Conservation (phyloP, 768 basidiomycete genomes). For the Hypholoma sublateritium region DNA sequence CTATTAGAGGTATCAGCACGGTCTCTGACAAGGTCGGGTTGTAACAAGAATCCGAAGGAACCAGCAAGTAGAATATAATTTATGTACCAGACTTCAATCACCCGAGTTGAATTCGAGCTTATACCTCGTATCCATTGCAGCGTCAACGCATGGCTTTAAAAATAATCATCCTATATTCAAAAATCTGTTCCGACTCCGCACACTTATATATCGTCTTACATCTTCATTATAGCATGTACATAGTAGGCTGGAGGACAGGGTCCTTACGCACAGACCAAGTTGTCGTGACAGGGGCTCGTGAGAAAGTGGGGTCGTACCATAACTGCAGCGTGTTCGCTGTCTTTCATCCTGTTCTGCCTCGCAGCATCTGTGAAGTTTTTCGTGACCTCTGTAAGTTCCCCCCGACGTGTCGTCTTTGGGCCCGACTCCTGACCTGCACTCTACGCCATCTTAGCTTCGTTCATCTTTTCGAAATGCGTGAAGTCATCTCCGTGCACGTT, state of each 20-base stretch:
- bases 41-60: background rate
- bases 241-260: too few relatives aligned
- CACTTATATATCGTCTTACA: too few relatives aligned
- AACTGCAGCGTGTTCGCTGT: constrained; percentile 40
- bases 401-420: constrained; percentile 21
- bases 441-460: constrained; percentile 15
- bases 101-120: too few relatives aligned
- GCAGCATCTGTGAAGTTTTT: constrained; percentile 29
- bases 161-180: too few relatives aligned
- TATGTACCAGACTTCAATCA: too few relatives aligned
- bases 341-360: constrained; percentile 46
- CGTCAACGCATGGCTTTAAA: background rate
- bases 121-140: too few relatives aligned
- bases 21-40: constrained; percentile 24
- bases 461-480: constrained; percentile 62
- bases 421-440: constrained; percentile 20
- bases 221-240: too few relatives aligned
- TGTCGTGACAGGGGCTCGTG: constrained; percentile 31
- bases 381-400: constrained; percentile 30
- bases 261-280: constrained; percentile 42
- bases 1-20: constrained; percentile 27
- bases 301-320: constrained; percentile 41
- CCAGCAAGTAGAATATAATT: too few relatives aligned
- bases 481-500: constrained; percentile 95
- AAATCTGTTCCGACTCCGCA: too few relatives aligned